phyloP scores from a whole-genome alignment of 768 basidiomycete species.

The Royoungia palumana region DNA sequence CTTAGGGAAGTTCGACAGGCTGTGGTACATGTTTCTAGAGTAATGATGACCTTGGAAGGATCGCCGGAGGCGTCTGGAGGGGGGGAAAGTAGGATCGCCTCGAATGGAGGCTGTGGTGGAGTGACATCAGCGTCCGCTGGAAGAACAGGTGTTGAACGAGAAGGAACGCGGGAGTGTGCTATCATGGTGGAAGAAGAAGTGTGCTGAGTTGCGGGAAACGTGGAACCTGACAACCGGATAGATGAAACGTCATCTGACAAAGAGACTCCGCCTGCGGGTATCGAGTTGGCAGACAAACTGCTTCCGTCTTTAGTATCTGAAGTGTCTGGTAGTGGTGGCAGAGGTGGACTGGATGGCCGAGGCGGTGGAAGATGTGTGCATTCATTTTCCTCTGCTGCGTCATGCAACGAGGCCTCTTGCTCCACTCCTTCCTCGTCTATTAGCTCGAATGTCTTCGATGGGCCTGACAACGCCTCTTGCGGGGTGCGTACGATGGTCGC shows the following conservation, averaged over 20 bases:
- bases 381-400: constrained; percentile 16
- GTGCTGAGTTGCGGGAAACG: constrained; percentile 27
- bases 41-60: constrained; percentile 61
- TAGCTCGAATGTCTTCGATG: constrained; percentile 10
- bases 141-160: constrained; percentile 46
- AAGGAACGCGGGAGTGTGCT: constrained; percentile 33
- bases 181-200: constrained; percentile 33
- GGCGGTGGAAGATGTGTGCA: constrained; percentile 27
- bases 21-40: constrained; percentile 68
- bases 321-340: constrained; percentile 49
- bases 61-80: constrained; percentile 48
- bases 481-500: constrained; percentile 78
- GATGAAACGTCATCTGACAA: constrained; percentile 23
- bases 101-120: constrained; percentile 57
- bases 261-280: constrained; percentile 19
- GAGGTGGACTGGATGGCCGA: constrained; percentile 40
- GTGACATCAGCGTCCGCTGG: constrained; percentile 43
- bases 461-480: constrained; percentile 61
- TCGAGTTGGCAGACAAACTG: constrained; percentile 16
- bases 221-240: constrained; percentile 34
- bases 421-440: constrained; percentile 12
- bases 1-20: constrained; percentile 63
- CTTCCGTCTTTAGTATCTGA: not conserved
- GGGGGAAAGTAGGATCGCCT: constrained; percentile 61
- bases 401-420: constrained; percentile 5